phyloP scores from a whole-genome alignment of 2,329 filamentous ascomycete species.

The Phaeosphaeria sp. region DNA sequence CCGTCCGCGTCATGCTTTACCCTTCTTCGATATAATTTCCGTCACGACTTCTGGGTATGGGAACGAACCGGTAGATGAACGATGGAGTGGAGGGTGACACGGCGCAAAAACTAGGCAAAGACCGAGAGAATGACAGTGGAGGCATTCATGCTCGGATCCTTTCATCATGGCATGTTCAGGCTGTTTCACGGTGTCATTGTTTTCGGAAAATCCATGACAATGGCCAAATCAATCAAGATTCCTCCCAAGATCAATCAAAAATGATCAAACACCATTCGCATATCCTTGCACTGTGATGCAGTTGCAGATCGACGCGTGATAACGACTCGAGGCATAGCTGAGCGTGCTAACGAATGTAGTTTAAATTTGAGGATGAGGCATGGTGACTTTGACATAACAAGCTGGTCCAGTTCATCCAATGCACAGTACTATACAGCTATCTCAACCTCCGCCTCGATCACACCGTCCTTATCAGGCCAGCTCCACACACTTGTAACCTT shows the following conservation, averaged over 20 bases:
- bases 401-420: not conserved
- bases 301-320: not conserved
- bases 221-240: constrained; percentile 48
- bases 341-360: not conserved
- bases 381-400: not conserved
- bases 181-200: constrained; percentile 48
- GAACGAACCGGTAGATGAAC: constrained; percentile 30
- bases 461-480: not conserved
- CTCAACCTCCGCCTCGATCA: not conserved
- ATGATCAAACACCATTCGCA: constrained; percentile 33
- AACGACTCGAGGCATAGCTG: not conserved
- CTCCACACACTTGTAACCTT: not conserved
- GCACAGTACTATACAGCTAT: not conserved
- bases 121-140: constrained; percentile 39
- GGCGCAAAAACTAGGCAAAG: constrained; percentile 37
- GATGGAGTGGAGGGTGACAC: constrained; percentile 33
- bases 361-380: not conserved
- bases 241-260: constrained; percentile 47
- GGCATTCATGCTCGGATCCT: constrained; percentile 41
- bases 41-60: constrained; percentile 34
- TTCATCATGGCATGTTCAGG: constrained; percentile 46
- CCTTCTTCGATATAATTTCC: constrained; percentile 88
- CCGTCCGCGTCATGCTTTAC: constrained; percentile 97
- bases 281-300: not conserved
- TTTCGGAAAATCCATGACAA: constrained; percentile 45